Evolutionary conservation across 140 eudicot species (phyloP).

Genomic region (Artemisia princeps): DNA sequence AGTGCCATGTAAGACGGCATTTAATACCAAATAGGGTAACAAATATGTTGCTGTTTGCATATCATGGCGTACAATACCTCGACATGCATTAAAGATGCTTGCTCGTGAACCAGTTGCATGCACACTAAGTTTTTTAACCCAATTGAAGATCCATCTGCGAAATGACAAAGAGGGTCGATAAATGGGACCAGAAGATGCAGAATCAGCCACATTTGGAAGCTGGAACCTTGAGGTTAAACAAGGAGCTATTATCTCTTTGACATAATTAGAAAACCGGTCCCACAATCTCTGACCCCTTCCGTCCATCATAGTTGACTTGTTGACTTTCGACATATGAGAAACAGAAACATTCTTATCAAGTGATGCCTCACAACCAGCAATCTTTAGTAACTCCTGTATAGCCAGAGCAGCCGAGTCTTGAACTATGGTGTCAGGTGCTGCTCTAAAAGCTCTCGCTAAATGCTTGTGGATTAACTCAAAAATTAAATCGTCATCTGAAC

Average conservation of each 20-base stretch:
- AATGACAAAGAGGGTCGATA: constrained; percentile 79
- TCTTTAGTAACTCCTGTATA: constrained; percentile 81
- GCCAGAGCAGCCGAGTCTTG: constrained; percentile 98
- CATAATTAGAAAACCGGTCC: constrained; percentile 87
- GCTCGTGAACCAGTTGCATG: constrained; percentile 95
- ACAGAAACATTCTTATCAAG: constrained; percentile 56
- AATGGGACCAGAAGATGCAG: constrained; percentile 70
- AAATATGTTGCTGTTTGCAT: constrained; percentile 91
- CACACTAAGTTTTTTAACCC: constrained; percentile 78
- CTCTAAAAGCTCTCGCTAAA: constrained; percentile 91
- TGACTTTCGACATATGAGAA: constrained; percentile 36
- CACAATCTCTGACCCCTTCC: constrained; percentile 92
- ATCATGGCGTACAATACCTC: constrained; percentile 94
- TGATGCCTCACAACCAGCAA: constrained; percentile 92
- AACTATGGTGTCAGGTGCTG: constrained; percentile 80
- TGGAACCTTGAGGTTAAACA: constrained; percentile 88
- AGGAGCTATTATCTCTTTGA: constrained; percentile 97
- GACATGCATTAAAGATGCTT: constrained; percentile 77
- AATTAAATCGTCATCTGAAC: constrained; percentile 94
- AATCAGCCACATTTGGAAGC: constrained; percentile 74
- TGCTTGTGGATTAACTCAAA: constrained; percentile 94
- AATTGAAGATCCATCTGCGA: constrained; percentile 75
- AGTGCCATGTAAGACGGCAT: constrained; percentile 84
- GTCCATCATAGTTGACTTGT: constrained; percentile 33
- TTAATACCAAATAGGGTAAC: constrained; percentile 74